A percentile compares a stretch with the other conserved stretches of the same genome.
Conservation (phyloP, 2,329 filamentous ascomycete genomes). For the Helicocarpus griseus region DNA sequence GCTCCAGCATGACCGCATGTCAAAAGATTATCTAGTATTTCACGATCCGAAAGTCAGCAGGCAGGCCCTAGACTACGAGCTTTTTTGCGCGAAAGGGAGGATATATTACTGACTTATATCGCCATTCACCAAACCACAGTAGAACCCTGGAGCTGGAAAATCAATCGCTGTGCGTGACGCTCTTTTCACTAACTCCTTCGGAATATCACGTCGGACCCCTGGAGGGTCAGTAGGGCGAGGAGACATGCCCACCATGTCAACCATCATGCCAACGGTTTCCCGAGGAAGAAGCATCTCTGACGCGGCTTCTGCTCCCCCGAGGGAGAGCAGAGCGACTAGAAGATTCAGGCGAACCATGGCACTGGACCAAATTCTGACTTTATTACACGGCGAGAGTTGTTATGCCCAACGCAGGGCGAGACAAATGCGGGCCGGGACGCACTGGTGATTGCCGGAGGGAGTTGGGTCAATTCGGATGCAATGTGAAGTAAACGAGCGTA, state of each 20-base stretch:
- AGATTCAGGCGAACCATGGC: constrained; percentile 9
- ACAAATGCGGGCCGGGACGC: not conserved
- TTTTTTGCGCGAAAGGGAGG: not conserved
- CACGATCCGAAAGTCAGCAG: constrained; percentile 8
- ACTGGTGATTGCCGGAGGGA: not conserved
- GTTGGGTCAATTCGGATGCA: not conserved
- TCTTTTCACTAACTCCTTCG: constrained; percentile 8
- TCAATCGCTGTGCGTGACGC: constrained; percentile 4
- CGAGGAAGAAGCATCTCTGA: constrained; percentile 8
- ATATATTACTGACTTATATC: constrained; percentile 10
- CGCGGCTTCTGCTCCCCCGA: constrained; percentile 10
- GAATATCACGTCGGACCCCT: constrained; percentile 8
- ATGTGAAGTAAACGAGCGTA: not conserved
- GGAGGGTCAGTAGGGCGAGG: constrained; percentile 12
- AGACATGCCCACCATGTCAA: constrained; percentile 10
- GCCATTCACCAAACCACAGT: constrained; percentile 13
- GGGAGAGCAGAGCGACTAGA: constrained; percentile 10
- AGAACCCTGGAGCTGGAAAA: constrained; percentile 12
- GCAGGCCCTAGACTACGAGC: not conserved
- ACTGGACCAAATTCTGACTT: not conserved
- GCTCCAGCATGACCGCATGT: constrained; percentile 13
- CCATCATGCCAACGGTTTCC: constrained; percentile 11
- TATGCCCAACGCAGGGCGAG: not conserved
- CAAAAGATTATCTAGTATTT: constrained; percentile 9
- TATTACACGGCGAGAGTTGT: not conserved